phyloP scores from a whole-genome alignment of 495 filamentous ascomycete species.

The Hypoxylon crocopeplum region DNA sequence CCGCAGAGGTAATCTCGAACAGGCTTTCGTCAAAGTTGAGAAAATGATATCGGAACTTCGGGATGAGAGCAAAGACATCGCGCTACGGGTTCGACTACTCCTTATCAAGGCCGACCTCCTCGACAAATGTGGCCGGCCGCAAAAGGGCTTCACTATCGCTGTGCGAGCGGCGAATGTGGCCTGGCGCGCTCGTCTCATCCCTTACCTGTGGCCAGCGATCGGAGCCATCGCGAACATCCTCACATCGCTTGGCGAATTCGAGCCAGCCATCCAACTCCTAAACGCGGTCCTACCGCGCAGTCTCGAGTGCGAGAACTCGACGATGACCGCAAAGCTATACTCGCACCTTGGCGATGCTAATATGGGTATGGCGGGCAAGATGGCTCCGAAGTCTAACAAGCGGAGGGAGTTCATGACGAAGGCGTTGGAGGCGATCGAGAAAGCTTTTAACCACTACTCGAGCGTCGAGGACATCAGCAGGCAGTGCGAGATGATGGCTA shows the following conservation, averaged over 20 bases:
- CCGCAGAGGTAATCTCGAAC: conserved; percentile 65
- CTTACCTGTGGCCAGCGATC: conserved; percentile 79
- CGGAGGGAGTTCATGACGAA: conserved; percentile 68
- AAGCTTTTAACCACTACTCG: conserved; percentile 68
- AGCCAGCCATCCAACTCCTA: conserved; percentile 69
- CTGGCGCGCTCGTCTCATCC: conserved; percentile 72
- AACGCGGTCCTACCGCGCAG: conserved; percentile 81
- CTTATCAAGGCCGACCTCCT: conserved; percentile 78
- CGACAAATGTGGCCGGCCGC: conserved; percentile 70
- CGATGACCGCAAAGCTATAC: conserved; percentile 71
- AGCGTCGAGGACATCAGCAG: conserved; percentile 75
- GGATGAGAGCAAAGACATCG: conserved; percentile 75
- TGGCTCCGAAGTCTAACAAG: conserved; percentile 41
- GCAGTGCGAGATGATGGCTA: conserved; percentile 84
- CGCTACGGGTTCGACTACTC: conserved; percentile 76
- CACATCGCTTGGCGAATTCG: conserved; percentile 75
- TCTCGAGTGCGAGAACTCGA: conserved; percentile 74
- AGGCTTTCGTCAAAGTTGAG: conserved; percentile 74
- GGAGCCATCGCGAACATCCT: conserved; percentile 73
- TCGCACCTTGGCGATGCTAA: conserved; percentile 80
- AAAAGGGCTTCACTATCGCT: conserved; percentile 83
- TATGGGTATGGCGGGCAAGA: conserved; percentile 76
- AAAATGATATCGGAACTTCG: conserved; percentile 67
- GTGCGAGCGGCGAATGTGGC: conserved; percentile 81
- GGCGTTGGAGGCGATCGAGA: conserved; percentile 71